Percentiles rank a stretch among this genome's conserved stretches.
Evolutionary conservation across 2,329 filamentous ascomycete genomes (phyloP).

Genomic region (Coleophoma cylindrospora): DNA sequence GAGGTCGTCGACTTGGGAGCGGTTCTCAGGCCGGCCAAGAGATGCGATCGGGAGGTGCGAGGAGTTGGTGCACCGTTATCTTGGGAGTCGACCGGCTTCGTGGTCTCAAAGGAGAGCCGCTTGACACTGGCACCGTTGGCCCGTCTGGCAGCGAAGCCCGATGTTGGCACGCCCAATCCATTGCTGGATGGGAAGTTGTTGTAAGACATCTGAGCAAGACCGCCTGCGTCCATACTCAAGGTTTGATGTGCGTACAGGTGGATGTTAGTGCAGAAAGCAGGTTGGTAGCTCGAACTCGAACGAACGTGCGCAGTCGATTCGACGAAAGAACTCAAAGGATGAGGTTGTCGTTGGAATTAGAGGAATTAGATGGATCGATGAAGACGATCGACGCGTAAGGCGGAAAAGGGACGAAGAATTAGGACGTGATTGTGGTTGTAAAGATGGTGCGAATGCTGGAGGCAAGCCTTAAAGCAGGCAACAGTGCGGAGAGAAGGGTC

Average conservation of each 20-base stretch:
- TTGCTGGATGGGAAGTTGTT: conserved; percentile 68
- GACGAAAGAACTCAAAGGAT: conserved; percentile 9
- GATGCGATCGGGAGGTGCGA: conserved; percentile 88
- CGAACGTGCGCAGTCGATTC: conserved; percentile 18
- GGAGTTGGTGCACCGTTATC: conserved; percentile 73
- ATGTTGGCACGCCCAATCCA: conserved; percentile 69
- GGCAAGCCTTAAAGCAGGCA: conserved; percentile 23
- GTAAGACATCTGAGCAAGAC: conserved; percentile 99
- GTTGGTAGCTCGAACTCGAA: conserved; percentile 16
- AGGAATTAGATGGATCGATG: conserved; percentile 21
- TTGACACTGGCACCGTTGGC: conserved; percentile 80
- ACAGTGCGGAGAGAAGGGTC: conserved; percentile 14
- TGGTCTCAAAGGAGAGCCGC: conserved; percentile 73
- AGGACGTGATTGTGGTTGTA: conserved; percentile 17
- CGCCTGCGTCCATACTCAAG: conserved; percentile 79
- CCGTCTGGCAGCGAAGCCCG: conserved; percentile 79
- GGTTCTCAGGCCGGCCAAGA: conserved; percentile 88
- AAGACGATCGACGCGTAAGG: conserved; percentile 10
- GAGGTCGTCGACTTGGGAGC: conserved; percentile 82
- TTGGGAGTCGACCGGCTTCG: conserved; percentile 63
- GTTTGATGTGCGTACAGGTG: conserved; percentile 20
- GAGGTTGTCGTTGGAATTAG: conserved; percentile 18
- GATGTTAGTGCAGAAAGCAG: background rate
- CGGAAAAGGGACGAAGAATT: conserved; percentile 18
- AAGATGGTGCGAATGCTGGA: conserved; percentile 15